These are phyloP conservation scores for Cercospora citrullina DNA, from an alignment of 2,329 filamentous ascomycete species.

Conservation along the genomic window DNA sequence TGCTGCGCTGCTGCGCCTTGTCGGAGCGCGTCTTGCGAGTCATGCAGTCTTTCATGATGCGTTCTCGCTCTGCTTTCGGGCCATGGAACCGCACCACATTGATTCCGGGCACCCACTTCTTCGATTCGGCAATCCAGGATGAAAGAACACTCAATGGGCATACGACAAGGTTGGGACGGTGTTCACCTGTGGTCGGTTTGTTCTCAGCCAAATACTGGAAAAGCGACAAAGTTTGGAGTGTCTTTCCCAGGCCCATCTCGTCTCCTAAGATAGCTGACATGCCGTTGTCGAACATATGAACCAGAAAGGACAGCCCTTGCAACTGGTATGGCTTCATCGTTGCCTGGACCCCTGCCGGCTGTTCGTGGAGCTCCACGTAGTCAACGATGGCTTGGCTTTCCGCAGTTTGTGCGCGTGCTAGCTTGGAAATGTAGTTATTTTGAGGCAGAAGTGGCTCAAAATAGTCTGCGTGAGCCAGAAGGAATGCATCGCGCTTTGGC, in stretches of 20 bases:
- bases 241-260: conserved; percentile 55
- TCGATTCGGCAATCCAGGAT: conserved; percentile 51
- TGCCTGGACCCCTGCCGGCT: conserved; percentile 50
- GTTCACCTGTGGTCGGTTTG: conserved; percentile 42
- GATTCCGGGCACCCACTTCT: conserved; percentile 52
- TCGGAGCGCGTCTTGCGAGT: conserved; percentile 19
- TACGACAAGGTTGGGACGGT: conserved; percentile 49
- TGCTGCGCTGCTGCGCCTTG: background rate
- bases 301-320: conserved; percentile 52
- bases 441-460: conserved; percentile 51
- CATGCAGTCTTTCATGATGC: conserved; percentile 43
- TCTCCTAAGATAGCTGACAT: conserved; percentile 51
- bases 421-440: conserved; percentile 47
- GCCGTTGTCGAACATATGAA: conserved; percentile 49
- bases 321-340: conserved; percentile 55
- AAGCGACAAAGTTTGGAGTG: conserved; percentile 52
- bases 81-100: conserved; percentile 53
- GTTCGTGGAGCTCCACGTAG: conserved; percentile 45
- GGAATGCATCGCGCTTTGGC: conserved; percentile 48
- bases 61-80: conserved; percentile 44
- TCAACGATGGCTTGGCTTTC: conserved; percentile 36
- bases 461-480: conserved; percentile 47
- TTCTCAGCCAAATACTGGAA: conserved; percentile 51
- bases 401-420: conserved; percentile 30
- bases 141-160: conserved; percentile 54